These are phyloP conservation scores for Marasmius tenuissimus DNA, from an alignment of 1,284 basidiomycete species.

Conservation along the genomic window DNA sequence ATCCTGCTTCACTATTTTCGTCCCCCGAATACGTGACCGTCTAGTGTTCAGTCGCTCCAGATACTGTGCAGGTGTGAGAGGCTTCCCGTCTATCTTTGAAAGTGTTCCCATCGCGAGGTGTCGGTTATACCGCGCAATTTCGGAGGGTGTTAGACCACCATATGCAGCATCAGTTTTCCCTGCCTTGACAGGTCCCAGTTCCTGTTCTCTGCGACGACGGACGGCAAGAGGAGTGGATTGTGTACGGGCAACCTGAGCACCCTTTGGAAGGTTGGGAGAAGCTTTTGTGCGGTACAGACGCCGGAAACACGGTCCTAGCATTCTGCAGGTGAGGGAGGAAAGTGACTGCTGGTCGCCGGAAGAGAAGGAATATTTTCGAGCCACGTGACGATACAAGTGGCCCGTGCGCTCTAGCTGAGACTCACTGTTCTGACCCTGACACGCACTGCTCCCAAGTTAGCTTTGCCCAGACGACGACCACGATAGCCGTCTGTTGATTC, in stretches of 20 bases:
- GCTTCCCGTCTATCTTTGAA: conserved; percentile 36
- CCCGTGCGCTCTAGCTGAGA: background rate
- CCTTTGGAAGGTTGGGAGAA: background rate
- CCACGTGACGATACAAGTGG: background rate
- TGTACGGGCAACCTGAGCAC: conserved; percentile 57
- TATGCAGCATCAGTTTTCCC: conserved; percentile 50
- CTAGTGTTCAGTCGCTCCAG: conserved; percentile 51
- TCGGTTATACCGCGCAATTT: conserved; percentile 59
- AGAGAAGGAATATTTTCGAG: background rate
- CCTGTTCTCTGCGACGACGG: conserved; percentile 63
- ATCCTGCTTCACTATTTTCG: conserved; percentile 39
- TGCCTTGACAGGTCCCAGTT: conserved; percentile 34
- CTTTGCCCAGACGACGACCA: background rate
- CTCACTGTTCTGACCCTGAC: background rate
- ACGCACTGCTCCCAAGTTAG: background rate
- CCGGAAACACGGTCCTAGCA: conserved; percentile 24
- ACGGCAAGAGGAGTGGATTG: conserved; percentile 71
- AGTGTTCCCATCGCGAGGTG: conserved; percentile 54
- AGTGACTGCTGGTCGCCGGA: background rate
- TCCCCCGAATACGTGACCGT: conserved; percentile 67
- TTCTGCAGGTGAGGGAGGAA: background rate
- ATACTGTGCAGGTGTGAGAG: conserved; percentile 56
- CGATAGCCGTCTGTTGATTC: background rate
- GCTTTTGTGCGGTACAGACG: conserved; percentile 49
- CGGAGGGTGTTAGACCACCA: conserved; percentile 59